Base-by-base conservation (phyloP, 495 filamentous ascomycete genomes). In the Acidomyces sp. region DNA sequence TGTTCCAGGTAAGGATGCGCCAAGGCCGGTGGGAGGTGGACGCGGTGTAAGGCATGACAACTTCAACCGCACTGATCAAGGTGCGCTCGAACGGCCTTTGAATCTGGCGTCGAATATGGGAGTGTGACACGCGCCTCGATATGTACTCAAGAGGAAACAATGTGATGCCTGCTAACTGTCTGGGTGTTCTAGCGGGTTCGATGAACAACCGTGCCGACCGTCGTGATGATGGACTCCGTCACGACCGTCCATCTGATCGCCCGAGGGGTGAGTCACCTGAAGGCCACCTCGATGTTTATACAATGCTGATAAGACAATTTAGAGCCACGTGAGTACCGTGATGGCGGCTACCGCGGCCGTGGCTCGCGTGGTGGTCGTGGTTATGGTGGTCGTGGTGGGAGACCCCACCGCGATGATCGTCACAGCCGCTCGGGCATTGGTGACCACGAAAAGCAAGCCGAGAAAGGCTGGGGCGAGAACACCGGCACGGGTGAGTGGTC, bases 401-500 rank as follows among this genome's bases (percentile, higher is more conserved):
- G 47, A 31, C 36, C 42, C 27, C 37, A 19, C 24, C 47, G 51
- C n/a, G 76, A 78, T 60, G 90, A 95, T 60, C 76, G 88, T 52
- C 86, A 94, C 64, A 78, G 78, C 61, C 79, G 74, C 61, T 72
- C 68, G 52, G 70, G 71, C 55, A 70, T 71, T 53, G 76, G 69
- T 51, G 86, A 92, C 52, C 80, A 86, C 55, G 82, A 85, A 56
- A 97, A 96, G 76, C 82, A 93, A 66, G 78, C 83, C 54, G 77
- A 74, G 56, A 82, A 85, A 57, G 80, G 83, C 48, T 97, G 90
- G 90, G 90, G 86, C 54, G 79, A 68, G 57, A 70, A 70, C 40
- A 78, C 78, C 55, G 90, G 86, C 58, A 65, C 75, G 21, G 80
- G 74, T 54, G 81, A 86, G 63, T 79, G 75, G 63, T 78, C 79